phyloP scores from a whole-genome alignment of 2,329 filamentous ascomycete species.

The Alternaria novae-zelandiae region DNA sequence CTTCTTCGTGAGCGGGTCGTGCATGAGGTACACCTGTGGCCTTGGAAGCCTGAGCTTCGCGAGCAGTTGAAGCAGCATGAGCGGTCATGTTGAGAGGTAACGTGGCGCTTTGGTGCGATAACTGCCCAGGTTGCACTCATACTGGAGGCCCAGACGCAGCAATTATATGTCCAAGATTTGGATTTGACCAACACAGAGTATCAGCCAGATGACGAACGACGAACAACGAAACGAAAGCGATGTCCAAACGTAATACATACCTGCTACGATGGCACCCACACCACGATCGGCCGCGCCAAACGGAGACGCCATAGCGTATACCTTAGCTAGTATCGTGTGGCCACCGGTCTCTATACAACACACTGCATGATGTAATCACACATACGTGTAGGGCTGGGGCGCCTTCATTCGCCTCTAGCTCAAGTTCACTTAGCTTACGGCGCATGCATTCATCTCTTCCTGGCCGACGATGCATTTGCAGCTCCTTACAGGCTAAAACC shows the following conservation, averaged over 20 bases:
- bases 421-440: not conserved
- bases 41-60: not conserved
- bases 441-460: not conserved
- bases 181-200: not conserved
- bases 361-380: not conserved
- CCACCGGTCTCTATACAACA: not conserved
- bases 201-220: not conserved
- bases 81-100: not conserved
- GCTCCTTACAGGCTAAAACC: not conserved
- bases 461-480: not conserved
- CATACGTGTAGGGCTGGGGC: not conserved
- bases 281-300: not conserved
- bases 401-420: not conserved
- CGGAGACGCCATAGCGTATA: not conserved
- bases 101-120: not conserved
- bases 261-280: not conserved
- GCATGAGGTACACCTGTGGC: constrained; percentile 3
- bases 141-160: not conserved
- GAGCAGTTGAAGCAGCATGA: not conserved
- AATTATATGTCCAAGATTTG: not conserved
- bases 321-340: not conserved
- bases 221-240: not conserved
- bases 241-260: not conserved
- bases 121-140: not conserved
- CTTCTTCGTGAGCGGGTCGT: constrained; percentile 2